Conservation (phyloP, 768 basidiomycete genomes). For the Tricholoma sp. region DNA sequence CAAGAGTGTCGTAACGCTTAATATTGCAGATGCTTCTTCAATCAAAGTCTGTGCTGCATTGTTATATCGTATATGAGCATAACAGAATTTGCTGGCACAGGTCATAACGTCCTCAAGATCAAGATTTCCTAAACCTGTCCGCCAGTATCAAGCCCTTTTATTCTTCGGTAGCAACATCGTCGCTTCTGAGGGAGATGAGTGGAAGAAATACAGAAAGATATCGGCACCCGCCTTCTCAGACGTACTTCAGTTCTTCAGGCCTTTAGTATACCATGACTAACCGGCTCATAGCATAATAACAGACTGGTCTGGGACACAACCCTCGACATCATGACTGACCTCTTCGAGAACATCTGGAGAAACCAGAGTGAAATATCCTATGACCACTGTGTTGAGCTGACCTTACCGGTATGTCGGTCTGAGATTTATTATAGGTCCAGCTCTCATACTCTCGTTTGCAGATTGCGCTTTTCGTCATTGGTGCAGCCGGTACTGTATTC, state of each 20-base stretch:
- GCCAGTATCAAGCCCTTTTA: slow-evolving; percentile 37
- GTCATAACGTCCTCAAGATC: slow-evolving; percentile 44
- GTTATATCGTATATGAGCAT: background rate
- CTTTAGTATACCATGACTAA: background rate
- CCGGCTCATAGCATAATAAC: slow-evolving; percentile 34
- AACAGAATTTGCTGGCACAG: slow-evolving; percentile 22
- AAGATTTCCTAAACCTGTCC: slow-evolving; percentile 53
- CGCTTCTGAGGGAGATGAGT: slow-evolving; percentile 57
- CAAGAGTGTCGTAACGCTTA: slow-evolving; percentile 13
- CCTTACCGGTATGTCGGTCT: slow-evolving; percentile 37
- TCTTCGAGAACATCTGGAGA: slow-evolving; percentile 47
- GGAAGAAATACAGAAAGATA: slow-evolving; percentile 63
- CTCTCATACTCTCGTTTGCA: slow-evolving; percentile 15
- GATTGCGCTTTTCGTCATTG: slow-evolving; percentile 54
- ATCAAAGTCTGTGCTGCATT: slow-evolving; percentile 29
- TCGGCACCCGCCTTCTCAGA: slow-evolving; percentile 64
- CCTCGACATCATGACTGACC: slow-evolving; percentile 33
- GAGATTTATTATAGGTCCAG: too few relatives aligned
- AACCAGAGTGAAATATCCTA: slow-evolving; percentile 32
- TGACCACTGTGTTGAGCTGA: slow-evolving; percentile 47
- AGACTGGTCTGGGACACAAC: slow-evolving; percentile 47
- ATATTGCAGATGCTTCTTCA: slow-evolving; percentile 33
- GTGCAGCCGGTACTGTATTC: slow-evolving; percentile 39
- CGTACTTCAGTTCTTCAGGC: slow-evolving; percentile 22
- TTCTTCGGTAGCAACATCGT: slow-evolving; percentile 62